Base-by-base conservation (phyloP, 2,329 filamentous ascomycete species). In the Westerdykella sp. region DNA sequence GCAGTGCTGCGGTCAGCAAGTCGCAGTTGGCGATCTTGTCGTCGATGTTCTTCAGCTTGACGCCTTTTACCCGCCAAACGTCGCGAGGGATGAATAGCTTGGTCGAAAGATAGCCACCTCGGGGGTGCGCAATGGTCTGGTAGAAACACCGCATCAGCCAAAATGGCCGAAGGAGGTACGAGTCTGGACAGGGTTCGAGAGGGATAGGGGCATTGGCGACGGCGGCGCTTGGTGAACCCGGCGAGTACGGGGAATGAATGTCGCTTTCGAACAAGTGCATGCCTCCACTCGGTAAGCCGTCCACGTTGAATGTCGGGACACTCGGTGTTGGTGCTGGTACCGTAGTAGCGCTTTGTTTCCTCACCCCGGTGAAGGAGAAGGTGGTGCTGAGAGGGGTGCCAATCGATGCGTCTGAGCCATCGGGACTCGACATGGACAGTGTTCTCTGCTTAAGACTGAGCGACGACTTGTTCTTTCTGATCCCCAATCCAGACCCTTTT, bases 141-240 rank as follows among this genome's bases (percentile, higher is more conserved):
- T 93, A 95, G 21, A 98, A 76, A 48, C 86, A 90, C 42, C 93
- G 83, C 87, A 98, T 95, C 36, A 98, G 75, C 93, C 93, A 98
- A 67, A 96, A 98, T 2, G 93, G 94, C 15, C 93, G 83, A n/a
- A 97, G 75, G 57, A 96, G 77, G 46, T 84, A 83, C 34, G 94
- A 88, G 30, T 85, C 87, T 1, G 93, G 93, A 62, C 94, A 98
- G 3, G 93, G 86, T 60, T 98, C 93, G 5, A 98, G 76, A 0
- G 88, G 80, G 16, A 84, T 77, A 11, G 90, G 90, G 1, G 81
- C 78, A 51, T 88, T 82, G 0, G 72, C 59, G 11, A 74, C 72
- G n/a, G 77, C 64, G 3, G 76, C 72, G 44, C 84, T 83, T 2
- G 83, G 80, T n/a, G 80, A 82, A 2, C 81, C 81, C 1, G 85